Percentiles rank a stretch among this genome's conserved stretches.
Conservation (phyloP, 805 yeast species). For the Saturnispora gosingensis region DNA sequence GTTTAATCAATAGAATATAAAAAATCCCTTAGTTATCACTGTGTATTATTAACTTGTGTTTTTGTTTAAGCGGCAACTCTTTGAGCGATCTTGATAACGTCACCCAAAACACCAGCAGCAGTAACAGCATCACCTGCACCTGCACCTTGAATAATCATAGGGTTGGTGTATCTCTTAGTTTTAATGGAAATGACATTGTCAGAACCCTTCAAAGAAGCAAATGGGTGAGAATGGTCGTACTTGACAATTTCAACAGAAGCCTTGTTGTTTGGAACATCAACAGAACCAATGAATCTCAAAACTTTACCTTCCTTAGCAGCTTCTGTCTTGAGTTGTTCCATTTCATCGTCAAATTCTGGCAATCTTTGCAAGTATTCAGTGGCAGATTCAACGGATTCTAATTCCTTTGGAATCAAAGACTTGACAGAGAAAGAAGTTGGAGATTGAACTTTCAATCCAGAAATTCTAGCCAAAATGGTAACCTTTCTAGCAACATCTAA, state of each 20-base stretch:
- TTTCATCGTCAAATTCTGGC: constrained; percentile 74
- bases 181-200: constrained; percentile 91
- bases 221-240: constrained; percentile 85
- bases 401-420: constrained; percentile 79
- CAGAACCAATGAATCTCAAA: constrained; percentile 85
- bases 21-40: neutral
- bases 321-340: constrained; percentile 65
- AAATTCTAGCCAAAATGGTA: constrained; percentile 86
- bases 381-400: constrained; percentile 64
- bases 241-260: constrained; percentile 84
- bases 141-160: constrained; percentile 95
- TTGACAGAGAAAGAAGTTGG: constrained; percentile 92
- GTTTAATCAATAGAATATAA: neutral
- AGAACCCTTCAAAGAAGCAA: constrained; percentile 90
- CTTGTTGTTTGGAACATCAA: constrained; percentile 60
- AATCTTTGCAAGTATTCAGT: constrained; percentile 72
- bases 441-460: constrained; percentile 77
- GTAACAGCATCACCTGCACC: constrained; percentile 75
- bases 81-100: constrained; percentile 84
- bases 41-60: neutral
- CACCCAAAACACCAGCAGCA: constrained; percentile 84
- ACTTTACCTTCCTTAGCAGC: constrained; percentile 83
- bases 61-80: constrained; percentile 44
- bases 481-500: constrained; percentile 98
- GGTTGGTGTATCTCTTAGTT: constrained; percentile 87